Conservation (phyloP, 768 basidiomycete species). For the Mycena rebaudengoi region DNA sequence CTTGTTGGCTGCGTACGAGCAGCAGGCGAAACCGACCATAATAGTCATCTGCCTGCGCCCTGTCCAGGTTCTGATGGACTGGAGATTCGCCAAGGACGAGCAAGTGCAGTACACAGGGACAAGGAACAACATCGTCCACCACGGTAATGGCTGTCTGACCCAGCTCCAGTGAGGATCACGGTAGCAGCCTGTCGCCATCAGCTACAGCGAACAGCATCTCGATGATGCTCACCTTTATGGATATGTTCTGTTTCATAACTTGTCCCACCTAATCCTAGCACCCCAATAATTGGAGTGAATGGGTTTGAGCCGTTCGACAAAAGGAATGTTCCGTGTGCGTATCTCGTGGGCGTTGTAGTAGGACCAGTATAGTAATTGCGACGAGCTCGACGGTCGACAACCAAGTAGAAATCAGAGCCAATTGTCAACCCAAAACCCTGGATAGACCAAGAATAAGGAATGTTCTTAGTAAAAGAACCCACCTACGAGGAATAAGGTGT, state of each 20-base stretch:
- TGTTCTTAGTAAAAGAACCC: background rate
- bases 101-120: conserved; percentile 81
- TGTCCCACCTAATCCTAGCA: conserved; percentile 53
- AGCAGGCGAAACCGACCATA: conserved; percentile 83
- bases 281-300: conserved; percentile 46
- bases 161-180: conserved; percentile 80
- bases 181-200: conserved; percentile 67
- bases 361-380: conserved; percentile 58
- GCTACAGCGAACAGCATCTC: conserved; percentile 26
- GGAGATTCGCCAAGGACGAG: conserved; percentile 80
- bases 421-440: conserved; percentile 88
- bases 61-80: conserved; percentile 53
- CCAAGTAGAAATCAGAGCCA: conserved; percentile 82
- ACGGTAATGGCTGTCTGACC: conserved; percentile 81
- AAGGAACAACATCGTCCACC: conserved; percentile 81
- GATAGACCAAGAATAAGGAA: background rate
- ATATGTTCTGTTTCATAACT: conserved; percentile 52
- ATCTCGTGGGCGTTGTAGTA: conserved; percentile 47
- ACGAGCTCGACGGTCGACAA: conserved; percentile 69
- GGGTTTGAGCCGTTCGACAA: conserved; percentile 56
- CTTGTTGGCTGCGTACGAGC: conserved; percentile 76
- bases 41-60: conserved; percentile 64
- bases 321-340: conserved; percentile 63
- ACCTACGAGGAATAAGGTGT: conserved; percentile 79
- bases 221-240: conserved; percentile 51